Evolutionary conservation across 1,284 basidiomycete genomes (phyloP).

Genomic region (Pascua guehoae): DNA sequence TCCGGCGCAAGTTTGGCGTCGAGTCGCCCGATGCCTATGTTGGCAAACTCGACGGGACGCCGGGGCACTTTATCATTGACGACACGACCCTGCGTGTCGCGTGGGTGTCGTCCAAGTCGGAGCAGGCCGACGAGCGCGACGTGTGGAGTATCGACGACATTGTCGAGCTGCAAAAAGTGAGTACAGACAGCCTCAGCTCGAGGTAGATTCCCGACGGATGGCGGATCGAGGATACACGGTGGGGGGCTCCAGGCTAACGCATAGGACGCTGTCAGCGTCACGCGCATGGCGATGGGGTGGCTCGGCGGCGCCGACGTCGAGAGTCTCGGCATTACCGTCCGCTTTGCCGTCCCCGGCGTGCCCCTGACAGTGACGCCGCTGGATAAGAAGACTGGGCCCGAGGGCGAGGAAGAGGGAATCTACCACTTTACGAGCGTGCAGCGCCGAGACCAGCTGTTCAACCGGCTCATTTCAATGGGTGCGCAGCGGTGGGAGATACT

Average conservation of each 20-base stretch:
- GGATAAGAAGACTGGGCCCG: conserved; percentile 5
- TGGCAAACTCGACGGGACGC: neutral
- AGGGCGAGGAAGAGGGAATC: conserved; percentile 26
- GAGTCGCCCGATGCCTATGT: conserved; percentile 3
- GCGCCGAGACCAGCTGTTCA: conserved; percentile 50
- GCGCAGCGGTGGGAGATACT: conserved; percentile 49
- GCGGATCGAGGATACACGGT: too few relatives aligned
- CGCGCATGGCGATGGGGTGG: conserved; percentile 50
- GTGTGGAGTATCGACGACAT: conserved; percentile 6
- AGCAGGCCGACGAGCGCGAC: neutral
- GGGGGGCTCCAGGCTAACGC: conserved; percentile 5
- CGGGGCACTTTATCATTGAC: conserved; percentile 5
- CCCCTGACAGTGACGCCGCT: too few relatives aligned
- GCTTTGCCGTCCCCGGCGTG: conserved; percentile 2
- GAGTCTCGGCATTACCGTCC: conserved; percentile 42
- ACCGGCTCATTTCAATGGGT: conserved; percentile 48
- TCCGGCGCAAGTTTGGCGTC: conserved; percentile 5
- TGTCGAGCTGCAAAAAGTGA: conserved; percentile 7
- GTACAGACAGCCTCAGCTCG: neutral
- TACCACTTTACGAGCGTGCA: conserved; percentile 46
- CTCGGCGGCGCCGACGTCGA: conserved; percentile 47
- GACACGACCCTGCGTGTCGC: neutral
- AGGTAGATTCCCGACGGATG: too few relatives aligned
- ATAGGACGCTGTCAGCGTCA: conserved; percentile 38
- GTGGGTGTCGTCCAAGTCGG: neutral